phyloP scores from a whole-genome alignment of 176 grass and related monocot genomes.

The Bothriochloa decipiens region DNA sequence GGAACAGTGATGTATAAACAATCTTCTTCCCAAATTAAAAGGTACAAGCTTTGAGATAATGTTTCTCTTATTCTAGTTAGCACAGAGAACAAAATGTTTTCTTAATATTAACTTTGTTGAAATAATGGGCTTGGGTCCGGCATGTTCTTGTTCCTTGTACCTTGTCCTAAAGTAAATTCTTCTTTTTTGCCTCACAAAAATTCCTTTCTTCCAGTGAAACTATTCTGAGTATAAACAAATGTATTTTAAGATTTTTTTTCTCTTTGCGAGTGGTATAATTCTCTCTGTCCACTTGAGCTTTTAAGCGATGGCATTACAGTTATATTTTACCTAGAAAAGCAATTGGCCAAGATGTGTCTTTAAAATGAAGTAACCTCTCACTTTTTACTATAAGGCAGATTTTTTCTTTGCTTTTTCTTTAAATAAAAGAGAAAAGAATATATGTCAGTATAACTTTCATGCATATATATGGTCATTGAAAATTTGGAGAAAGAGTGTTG shows the following conservation, averaged over 20 bases:
- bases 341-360: background rate
- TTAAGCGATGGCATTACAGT: background rate
- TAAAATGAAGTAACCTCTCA: no score
- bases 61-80: background rate
- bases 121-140: background rate
- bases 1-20: background rate
- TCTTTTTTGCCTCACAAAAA: background rate
- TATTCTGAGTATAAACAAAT: background rate
- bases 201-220: no score
- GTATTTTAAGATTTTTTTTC: background rate
- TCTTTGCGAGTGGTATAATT: background rate
- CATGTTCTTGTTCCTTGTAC: background rate
- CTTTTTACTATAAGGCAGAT: background rate
- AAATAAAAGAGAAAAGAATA: background rate
- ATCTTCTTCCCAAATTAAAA: background rate
- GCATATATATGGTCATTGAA: background rate
- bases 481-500: background rate
- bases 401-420: no score
- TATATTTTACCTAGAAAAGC: background rate
- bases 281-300: background rate
- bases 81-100: background rate
- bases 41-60: background rate
- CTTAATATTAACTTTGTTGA: background rate
- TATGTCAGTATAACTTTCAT: background rate
- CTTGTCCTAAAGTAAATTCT: background rate